phyloP scores from a whole-genome alignment of 768 basidiomycete genomes.

The Udeniomyces megalosporus region DNA sequence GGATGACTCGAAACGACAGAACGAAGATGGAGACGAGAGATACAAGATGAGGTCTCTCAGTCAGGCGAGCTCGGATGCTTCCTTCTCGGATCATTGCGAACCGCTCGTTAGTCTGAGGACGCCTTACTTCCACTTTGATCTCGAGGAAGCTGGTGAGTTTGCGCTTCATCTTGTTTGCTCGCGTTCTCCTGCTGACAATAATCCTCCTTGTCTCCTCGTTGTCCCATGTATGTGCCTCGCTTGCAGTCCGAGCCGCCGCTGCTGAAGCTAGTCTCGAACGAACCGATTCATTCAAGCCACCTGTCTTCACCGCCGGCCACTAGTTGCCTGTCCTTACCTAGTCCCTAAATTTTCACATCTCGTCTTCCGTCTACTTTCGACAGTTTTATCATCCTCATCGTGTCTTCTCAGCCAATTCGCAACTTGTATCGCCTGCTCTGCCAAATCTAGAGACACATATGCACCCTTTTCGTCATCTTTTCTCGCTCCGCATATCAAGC shows the following conservation, averaged over 20 bases:
- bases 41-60: neutral
- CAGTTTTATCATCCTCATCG: too few species aligned
- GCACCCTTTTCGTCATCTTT: too few species aligned
- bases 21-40: neutral
- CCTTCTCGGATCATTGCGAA: neutral
- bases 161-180: neutral
- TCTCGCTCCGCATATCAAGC: too few species aligned
- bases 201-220: neutral
- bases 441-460: too few species aligned
- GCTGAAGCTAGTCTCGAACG: neutral
- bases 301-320: too few species aligned
- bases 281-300: too few species aligned
- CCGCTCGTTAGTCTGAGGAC: constrained; percentile 23
- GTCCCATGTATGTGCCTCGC: neutral
- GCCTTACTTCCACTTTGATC: constrained; percentile 68
- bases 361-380: too few species aligned
- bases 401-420: too few species aligned
- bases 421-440: too few species aligned
- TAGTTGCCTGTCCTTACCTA: neutral
- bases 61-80: neutral
- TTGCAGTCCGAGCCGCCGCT: neutral
- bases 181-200: neutral
- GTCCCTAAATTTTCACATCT: too few species aligned
- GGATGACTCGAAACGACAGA: neutral
- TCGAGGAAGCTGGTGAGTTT: constrained; percentile 46